Percentiles rank a stretch among this genome's conserved stretches.
Evolutionary conservation across 1,284 basidiomycete genomes (phyloP).

Genomic region (Sanghuangporus weigelae): DNA sequence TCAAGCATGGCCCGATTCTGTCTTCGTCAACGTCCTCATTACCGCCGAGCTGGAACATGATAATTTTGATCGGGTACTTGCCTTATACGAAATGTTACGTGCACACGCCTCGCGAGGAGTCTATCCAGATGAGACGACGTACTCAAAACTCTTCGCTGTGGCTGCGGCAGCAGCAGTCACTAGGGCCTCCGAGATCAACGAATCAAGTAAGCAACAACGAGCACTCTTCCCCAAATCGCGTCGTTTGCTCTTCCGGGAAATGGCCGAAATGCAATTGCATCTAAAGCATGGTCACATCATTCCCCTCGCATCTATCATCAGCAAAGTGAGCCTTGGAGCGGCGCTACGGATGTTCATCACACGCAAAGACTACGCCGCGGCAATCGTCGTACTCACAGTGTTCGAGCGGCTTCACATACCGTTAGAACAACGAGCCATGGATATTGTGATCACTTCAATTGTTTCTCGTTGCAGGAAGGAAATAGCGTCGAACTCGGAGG

Average conservation of each 20-base stretch:
- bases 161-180: background rate
- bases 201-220: background rate
- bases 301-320: background rate
- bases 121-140: slow-evolving; percentile 12
- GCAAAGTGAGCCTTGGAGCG: slow-evolving; percentile 1
- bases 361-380: slow-evolving; percentile 10
- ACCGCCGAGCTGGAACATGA: slow-evolving; percentile 3
- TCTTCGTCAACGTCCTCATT: slow-evolving; percentile 12
- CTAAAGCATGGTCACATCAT: background rate
- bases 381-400: slow-evolving; percentile 4
- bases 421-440: background rate
- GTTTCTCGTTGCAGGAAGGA: background rate
- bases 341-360: slow-evolving; percentile 10
- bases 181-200: background rate
- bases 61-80: background rate
- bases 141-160: slow-evolving; percentile 9
- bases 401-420: background rate
- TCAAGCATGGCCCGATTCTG: slow-evolving; percentile 11
- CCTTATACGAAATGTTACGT: slow-evolving; percentile 9
- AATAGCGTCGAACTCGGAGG: background rate
- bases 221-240: background rate
- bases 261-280: slow-evolving; percentile 5
- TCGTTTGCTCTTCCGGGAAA: slow-evolving; percentile 15
- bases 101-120: background rate
- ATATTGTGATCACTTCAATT: background rate